Conservation (phyloP, 768 basidiomycete species). For the Boletellus ananas region DNA sequence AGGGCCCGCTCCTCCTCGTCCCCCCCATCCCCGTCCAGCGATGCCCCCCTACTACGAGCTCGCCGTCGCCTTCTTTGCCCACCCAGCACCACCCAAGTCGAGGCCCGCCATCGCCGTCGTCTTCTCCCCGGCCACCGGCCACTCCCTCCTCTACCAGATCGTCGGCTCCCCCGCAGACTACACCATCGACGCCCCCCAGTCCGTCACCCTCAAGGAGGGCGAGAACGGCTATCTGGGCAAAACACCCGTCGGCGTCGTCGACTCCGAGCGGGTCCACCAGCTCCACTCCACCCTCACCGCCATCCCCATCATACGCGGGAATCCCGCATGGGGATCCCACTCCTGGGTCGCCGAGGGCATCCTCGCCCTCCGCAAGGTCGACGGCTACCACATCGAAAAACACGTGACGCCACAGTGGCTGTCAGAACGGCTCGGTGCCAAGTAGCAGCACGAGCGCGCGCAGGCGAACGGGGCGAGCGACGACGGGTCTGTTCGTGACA, state of each 20-base stretch:
- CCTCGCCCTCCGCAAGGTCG: constrained; percentile 23
- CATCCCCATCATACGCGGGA: constrained; percentile 24
- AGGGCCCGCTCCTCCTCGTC: neutral
- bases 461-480: neutral
- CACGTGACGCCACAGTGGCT: constrained; percentile 29
- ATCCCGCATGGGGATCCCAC: constrained; percentile 27
- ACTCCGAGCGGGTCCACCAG: constrained; percentile 27
- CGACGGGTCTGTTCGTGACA: neutral
- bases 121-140: constrained; percentile 25
- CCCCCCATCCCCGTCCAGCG: neutral
- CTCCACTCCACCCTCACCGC: constrained; percentile 27
- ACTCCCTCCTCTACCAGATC: constrained; percentile 32
- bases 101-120: constrained; percentile 28
- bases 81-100: constrained; percentile 17
- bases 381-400: constrained; percentile 30
- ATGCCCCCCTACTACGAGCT: constrained; percentile 35
- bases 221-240: constrained; percentile 27
- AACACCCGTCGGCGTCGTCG: constrained; percentile 22
- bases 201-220: constrained; percentile 30
- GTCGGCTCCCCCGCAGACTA: constrained; percentile 27
- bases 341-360: constrained; percentile 33
- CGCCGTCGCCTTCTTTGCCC: constrained; percentile 26
- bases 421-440: constrained; percentile 25
- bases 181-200: constrained; percentile 30
- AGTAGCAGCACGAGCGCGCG: constrained; percentile 14